A percentile compares a stretch with the other conserved stretches of the same genome.
Conservation (phyloP, 2,329 filamentous ascomycete species). For the Clonostachys sp. region DNA sequence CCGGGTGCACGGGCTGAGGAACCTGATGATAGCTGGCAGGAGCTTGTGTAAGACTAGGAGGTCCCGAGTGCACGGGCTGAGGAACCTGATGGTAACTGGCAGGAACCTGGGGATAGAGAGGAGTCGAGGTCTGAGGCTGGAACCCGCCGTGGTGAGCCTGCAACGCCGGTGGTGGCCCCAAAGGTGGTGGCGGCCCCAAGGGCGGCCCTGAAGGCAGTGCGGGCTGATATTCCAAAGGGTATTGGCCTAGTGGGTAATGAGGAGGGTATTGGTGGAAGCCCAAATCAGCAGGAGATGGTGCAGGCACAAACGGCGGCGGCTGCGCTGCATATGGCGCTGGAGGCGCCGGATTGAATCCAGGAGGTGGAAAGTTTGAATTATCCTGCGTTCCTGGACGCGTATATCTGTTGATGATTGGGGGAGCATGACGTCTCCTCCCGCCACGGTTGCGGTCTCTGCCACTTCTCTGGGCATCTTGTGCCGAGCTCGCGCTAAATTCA, state of each 20-base stretch:
- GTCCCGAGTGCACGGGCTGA: no score
- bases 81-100: no score
- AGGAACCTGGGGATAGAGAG: no score
- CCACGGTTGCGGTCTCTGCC: neutral
- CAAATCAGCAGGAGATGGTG: neutral
- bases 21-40: no score
- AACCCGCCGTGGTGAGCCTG: no score
- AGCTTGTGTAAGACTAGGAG: no score
- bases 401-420: conserved; percentile 16
- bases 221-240: neutral
- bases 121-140: no score
- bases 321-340: neutral
- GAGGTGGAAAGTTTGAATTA: neutral
- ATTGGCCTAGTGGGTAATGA: neutral
- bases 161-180: no score
- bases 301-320: neutral
- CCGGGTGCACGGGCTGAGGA: no score
- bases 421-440: conserved; percentile 14
- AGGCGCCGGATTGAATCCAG: neutral
- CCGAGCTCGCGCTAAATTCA: conserved; percentile 20
- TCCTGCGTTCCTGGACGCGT: conserved; percentile 4
- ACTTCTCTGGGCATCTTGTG: conserved; percentile 12
- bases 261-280: neutral
- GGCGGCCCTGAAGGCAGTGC: no score
- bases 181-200: no score